These are phyloP conservation scores for Colletotrichum truncatum DNA, from an alignment of 2,329 filamentous ascomycete genomes.

Conservation along the genomic window DNA sequence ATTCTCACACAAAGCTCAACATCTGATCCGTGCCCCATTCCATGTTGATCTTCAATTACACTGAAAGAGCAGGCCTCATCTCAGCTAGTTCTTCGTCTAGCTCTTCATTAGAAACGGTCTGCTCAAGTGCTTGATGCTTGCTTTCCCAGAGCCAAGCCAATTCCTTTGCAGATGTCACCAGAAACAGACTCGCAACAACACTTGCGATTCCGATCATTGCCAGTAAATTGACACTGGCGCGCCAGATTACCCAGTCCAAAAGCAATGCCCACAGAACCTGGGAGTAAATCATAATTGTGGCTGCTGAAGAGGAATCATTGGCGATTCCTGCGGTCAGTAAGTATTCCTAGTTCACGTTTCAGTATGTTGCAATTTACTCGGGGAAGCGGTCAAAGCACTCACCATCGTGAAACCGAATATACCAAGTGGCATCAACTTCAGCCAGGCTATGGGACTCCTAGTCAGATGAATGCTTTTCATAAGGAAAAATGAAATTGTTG, in stretches of 20 bases:
- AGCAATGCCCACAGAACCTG: slow-evolving; percentile 18
- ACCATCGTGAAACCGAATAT: slow-evolving; percentile 21
- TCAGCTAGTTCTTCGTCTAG: slow-evolving; percentile 7
- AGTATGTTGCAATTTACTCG: background rate
- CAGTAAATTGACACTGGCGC: background rate
- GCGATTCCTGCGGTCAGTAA: slow-evolving; percentile 16
- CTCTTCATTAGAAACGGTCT: background rate
- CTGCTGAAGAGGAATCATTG: slow-evolving; percentile 6
- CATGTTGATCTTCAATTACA: too few species aligned
- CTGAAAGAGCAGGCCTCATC: background rate
- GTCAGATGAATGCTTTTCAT: slow-evolving; percentile 7
- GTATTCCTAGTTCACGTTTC: background rate
- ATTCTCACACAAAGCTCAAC: too few species aligned
- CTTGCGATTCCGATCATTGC: slow-evolving; percentile 9
- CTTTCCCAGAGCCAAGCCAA: slow-evolving; percentile 5
- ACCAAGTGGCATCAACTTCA: slow-evolving; percentile 16
- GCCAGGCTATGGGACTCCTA: background rate
- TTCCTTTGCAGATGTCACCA: slow-evolving; percentile 18
- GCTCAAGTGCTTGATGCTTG: background rate
- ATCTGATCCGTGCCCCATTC: too few species aligned
- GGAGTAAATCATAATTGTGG: slow-evolving; percentile 17
- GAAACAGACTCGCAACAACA: background rate
- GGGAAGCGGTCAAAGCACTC: background rate
- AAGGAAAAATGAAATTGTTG: background rate
- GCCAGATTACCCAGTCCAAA: slow-evolving; percentile 10